Conservation (phyloP, 805 yeast genomes). For the Candida jianshihensis region DNA sequence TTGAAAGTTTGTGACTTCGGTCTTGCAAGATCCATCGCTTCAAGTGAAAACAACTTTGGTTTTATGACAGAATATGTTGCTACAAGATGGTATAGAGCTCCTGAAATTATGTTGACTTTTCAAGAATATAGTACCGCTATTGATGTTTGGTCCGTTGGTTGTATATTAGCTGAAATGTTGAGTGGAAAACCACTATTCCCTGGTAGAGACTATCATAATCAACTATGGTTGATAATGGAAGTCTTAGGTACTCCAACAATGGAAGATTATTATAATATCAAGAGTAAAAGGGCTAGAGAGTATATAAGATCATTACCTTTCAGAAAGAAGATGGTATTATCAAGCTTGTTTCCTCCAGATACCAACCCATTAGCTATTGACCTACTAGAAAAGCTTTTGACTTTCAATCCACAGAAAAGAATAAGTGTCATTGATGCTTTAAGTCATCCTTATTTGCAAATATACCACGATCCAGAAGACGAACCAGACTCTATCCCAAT, state of each 20-base stretch:
- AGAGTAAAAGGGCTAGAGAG: slow-evolving; percentile 69
- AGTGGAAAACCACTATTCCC: slow-evolving; percentile 59
- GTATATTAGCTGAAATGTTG: slow-evolving; percentile 67
- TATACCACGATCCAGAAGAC: slow-evolving; percentile 66
- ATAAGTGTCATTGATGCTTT: slow-evolving; percentile 70
- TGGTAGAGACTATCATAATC: slow-evolving; percentile 69
- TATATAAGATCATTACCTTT: slow-evolving; percentile 64
- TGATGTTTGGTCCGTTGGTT: slow-evolving; percentile 78
- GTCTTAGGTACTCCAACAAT: slow-evolving; percentile 66
- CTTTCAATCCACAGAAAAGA: slow-evolving; percentile 70
- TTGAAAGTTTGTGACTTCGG: slow-evolving; percentile 78
- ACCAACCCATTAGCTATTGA: slow-evolving; percentile 47
- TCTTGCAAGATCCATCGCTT: slow-evolving; percentile 50
- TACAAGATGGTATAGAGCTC: slow-evolving; percentile 81
- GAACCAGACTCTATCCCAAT: slow-evolving; percentile 46
- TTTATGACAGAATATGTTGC: slow-evolving; percentile 77
- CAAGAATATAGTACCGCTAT: slow-evolving; percentile 71
- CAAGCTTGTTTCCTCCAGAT: slow-evolving; percentile 40
- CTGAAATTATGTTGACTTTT: slow-evolving; percentile 71
- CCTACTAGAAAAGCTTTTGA: slow-evolving; percentile 58
- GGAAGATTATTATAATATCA: slow-evolving; percentile 69
- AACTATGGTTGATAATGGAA: slow-evolving; percentile 56
- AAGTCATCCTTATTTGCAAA: slow-evolving; percentile 61
- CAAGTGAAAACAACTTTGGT: slow-evolving; percentile 41
- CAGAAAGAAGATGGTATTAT: slow-evolving; percentile 48